Conservation (phyloP, 306 rosid genomes). For the Quercus gilva region DNA sequence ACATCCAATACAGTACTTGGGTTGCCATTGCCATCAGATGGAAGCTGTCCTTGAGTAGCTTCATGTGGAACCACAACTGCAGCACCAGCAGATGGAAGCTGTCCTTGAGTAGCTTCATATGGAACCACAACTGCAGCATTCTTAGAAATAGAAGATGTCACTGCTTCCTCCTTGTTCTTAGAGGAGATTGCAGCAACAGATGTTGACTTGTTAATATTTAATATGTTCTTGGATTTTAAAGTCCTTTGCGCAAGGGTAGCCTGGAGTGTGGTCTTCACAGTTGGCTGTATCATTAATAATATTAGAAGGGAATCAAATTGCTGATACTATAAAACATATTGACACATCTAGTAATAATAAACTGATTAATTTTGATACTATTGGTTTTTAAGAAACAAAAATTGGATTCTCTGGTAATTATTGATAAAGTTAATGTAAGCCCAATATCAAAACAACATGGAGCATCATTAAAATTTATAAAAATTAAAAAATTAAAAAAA, state of each 20-base stretch:
- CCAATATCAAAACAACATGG: neutral
- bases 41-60: slow-evolving; percentile 29
- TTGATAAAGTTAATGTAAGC: neutral
- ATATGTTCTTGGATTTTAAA: slow-evolving; percentile 37
- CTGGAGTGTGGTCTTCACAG: slow-evolving; percentile 45
- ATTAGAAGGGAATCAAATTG: slow-evolving; percentile 12
- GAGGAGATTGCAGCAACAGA: slow-evolving; percentile 38
- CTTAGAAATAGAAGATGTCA: slow-evolving; percentile 34
- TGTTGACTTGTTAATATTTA: slow-evolving; percentile 32
- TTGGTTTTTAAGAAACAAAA: slow-evolving; percentile 1
- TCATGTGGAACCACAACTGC: slow-evolving; percentile 23
- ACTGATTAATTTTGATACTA: neutral
- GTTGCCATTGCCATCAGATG: slow-evolving; percentile 39
- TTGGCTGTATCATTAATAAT: slow-evolving; percentile 46
- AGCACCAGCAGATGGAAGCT: slow-evolving; percentile 34
- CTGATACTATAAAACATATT: neutral
- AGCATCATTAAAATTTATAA: neutral
- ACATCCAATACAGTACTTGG: slow-evolving; percentile 31
- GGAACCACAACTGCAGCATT: slow-evolving; percentile 18
- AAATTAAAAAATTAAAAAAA: neutral
- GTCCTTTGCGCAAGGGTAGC: slow-evolving; percentile 37
- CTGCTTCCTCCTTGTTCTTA: slow-evolving; percentile 35
- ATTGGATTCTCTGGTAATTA: neutral
- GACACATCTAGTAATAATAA: neutral
- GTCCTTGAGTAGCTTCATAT: slow-evolving; percentile 34